Evolutionary conservation across 495 filamentous ascomycete species (phyloP).

Genomic region (Parathielavia hyrcaniae): DNA sequence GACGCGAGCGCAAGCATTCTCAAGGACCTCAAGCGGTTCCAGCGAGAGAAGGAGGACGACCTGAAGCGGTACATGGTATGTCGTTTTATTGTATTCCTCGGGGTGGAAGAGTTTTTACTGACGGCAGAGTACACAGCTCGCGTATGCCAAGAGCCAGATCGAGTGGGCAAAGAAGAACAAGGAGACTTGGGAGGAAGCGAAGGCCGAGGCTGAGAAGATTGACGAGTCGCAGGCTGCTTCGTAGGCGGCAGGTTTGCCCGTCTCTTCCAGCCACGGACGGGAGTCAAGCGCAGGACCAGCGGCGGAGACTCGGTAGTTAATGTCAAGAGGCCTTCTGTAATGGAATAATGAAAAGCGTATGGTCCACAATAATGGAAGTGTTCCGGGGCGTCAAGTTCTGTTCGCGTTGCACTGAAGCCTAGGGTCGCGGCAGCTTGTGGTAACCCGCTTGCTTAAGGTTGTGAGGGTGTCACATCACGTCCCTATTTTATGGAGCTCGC

Average conservation of each 20-base stretch:
- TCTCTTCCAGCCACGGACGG: too few relatives aligned
- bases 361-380: too few relatives aligned
- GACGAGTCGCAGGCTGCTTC: constrained; percentile 38
- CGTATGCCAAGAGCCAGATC: constrained; percentile 88
- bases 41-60: constrained; percentile 90
- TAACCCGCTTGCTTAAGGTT: neutral
- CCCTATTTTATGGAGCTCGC: neutral
- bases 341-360: too few relatives aligned
- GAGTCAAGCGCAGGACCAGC: too few relatives aligned
- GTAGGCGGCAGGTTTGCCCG: too few relatives aligned
- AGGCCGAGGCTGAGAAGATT: constrained; percentile 88
- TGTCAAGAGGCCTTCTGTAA: too few relatives aligned
- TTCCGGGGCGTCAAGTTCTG: too few relatives aligned
- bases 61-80: constrained; percentile 91
- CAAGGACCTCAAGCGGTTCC: constrained; percentile 85
- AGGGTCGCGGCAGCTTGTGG: neutral
- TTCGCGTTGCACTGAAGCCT: too few relatives aligned
- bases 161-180: constrained; percentile 98
- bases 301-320: too few relatives aligned
- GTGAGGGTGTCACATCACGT: neutral
- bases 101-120: neutral
- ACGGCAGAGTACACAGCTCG: constrained; percentile 58
- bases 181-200: constrained; percentile 93
- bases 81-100: constrained; percentile 31
- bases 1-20: constrained; percentile 81